Evolutionary conservation across 1,284 basidiomycete species (phyloP).

Genomic region (Tremellales sp.): DNA sequence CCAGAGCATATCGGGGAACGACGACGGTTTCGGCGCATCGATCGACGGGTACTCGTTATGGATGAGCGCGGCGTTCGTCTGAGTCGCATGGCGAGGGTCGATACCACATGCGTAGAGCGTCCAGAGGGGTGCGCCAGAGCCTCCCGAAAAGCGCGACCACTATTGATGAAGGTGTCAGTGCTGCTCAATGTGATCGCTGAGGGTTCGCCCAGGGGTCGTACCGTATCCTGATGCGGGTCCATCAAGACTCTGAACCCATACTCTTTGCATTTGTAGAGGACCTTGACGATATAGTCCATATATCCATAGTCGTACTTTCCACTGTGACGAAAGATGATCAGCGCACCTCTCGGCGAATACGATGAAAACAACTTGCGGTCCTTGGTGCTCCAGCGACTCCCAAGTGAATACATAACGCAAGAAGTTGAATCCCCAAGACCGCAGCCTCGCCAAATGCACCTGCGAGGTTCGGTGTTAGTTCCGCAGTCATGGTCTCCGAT

Average conservation of each 20-base stretch:
- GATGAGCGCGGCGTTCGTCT: slow-evolving; percentile 78
- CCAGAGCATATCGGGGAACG: slow-evolving; percentile 92
- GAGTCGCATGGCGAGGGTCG: slow-evolving; percentile 76
- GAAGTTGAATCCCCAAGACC: slow-evolving; percentile 92
- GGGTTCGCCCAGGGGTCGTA: slow-evolving; percentile 52
- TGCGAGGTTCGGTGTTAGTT: slow-evolving; percentile 51
- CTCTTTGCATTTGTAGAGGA: slow-evolving; percentile 84
- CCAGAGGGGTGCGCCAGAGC: slow-evolving; percentile 95
- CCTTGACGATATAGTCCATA: slow-evolving; percentile 85
- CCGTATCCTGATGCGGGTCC: slow-evolving; percentile 95
- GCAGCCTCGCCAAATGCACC: slow-evolving; percentile 77
- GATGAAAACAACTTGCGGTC: slow-evolving; percentile 89
- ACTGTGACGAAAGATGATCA: slow-evolving; percentile 48
- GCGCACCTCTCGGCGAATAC: background rate
- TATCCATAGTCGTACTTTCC: slow-evolving; percentile 87
- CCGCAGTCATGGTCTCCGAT: background rate
- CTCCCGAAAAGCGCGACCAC: slow-evolving; percentile 97
- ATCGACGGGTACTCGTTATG: slow-evolving; percentile 78
- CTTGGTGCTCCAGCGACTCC: slow-evolving; percentile 90
- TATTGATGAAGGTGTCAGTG: slow-evolving; percentile 42
- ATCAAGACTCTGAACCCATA: slow-evolving; percentile 93
- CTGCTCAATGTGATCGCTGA: background rate
- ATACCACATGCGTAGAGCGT: slow-evolving; percentile 88
- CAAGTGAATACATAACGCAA: slow-evolving; percentile 90
- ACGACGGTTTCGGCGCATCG: slow-evolving; percentile 60